Evolutionary conservation across 2,329 filamentous ascomycete genomes (phyloP), one percentile per base, ranked within the genome.

Genomic region (Fonsecaea nubica): DNA sequence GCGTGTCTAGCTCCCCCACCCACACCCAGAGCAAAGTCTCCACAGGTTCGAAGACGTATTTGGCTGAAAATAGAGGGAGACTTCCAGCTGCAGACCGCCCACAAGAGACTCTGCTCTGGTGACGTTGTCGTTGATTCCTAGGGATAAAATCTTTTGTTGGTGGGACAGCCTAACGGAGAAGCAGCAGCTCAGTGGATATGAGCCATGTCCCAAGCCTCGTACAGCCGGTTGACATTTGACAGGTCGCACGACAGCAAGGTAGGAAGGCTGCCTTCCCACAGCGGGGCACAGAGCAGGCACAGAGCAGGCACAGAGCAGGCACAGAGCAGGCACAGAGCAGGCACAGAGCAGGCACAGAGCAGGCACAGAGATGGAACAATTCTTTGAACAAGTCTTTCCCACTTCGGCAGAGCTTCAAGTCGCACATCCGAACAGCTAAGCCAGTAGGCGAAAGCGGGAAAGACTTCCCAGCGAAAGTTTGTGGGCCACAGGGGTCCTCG

Each of bases 201-300:
- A 57, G 25, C 15, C 53, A 38, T 33, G 48, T 58, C 32, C 56
- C 48, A 35, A 60, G 54, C 45, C 63, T 66, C 21, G 57, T 52
- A 69, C 64, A 66, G 58, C 61, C 61, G 64, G 58, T 54, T 63
- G 62, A 55, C 60, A 64, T 36, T 66, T 25, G 67, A 69, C 67
- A 66, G 57, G 60, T 64, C 57, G 62, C 67, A 69, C 67, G 40
- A 55, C 67, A 62, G 60, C 38, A 66, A 48, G 38, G 48, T 30
- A 62, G 53, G 45, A 45, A 60, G 52, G 56, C 59, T 42, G 62
- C 59, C 63, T 58, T 66, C 25, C 61, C 60, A 53, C 35, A 45
- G 58, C 57, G 58, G 62, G 65, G 52, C 59, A 58, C 30, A 35
- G 58, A 45, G 38, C n/a, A 25, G 25, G 25, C 25, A 25, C 25